Evolutionary conservation across 495 filamentous ascomycete genomes (phyloP), one percentile per base, ranked within the genome.

Genomic region (Penicillium goetzii): DNA sequence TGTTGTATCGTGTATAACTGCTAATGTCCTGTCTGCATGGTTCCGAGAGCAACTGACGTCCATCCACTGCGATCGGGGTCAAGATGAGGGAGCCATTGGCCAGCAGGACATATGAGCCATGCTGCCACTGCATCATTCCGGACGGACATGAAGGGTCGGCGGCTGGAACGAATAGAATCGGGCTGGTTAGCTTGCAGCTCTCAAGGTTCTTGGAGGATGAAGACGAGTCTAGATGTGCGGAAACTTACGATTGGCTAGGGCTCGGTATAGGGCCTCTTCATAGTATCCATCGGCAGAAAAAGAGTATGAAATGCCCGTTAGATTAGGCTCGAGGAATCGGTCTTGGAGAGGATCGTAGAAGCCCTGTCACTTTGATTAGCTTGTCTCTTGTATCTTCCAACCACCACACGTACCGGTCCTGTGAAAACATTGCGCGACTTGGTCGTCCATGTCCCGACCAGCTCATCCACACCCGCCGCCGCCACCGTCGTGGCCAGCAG

Each of bases 231-330:
- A 40, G 11, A 17, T 56, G 15, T 40, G 15, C 15, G 21, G 41
- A 50, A 11, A 85, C 87, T 72, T 67, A 91, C 89, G 90, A 73
- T 92, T 92, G 36, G 90, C 75, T 63, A 92, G 71, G 25, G 89
- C 88, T 56, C 90, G 80, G 75, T 91, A 93, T 70, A 88, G 86
- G 19, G 90, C 90, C 67, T 87, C 83, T 73, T 93, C 90, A 69
- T 85, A 93, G 73, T 84, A 78, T 26, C 90, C 90, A 66, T 92
- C 84, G 56, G 74, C 80, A 6, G 88, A 89, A 69, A 93, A 93
- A 9, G 90, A 92, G 73, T 91, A 93, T 0, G 90, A 92, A 68
- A 91, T 89, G n/a, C 90, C 90, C 1, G 90, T 87, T 62, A 86
- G 79, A 21, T 80, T 74, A 2, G 90, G 90, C 70, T 93, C 90